Base-by-base conservation (phyloP, 805 yeast genomes). In the Tetrapisispora taiwanensis region DNA sequence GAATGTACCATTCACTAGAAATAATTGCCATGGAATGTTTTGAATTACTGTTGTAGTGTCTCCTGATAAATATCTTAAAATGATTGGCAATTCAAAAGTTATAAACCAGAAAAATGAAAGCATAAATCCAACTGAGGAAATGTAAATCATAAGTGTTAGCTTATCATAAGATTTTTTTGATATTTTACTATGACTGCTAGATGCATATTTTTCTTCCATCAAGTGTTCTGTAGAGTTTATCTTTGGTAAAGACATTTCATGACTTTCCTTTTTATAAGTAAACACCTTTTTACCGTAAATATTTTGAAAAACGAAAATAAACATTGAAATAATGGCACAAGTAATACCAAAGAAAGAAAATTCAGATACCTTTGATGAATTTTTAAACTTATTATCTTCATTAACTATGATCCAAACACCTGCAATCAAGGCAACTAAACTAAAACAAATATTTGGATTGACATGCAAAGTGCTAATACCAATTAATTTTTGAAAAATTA, bases 281-380 rank as follows among this genome's bases (percentile, higher is more conserved):
- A 87, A 75, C 33, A 88, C 78, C 50, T 78, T 81, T 64, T 88
- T 88, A 32, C 92, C 88, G 62, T 85, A 87, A 37, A 88, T 84
- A 58, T 87, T 87, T 57, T 87, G 95, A 2, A 79, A 75, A 5
- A 90, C 95, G 67, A 88, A 87, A 17, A 86, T 76, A 7, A 83
- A 59, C 40, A 89, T 74, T 4, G 92, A 78, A 27, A 77, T 47
- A 9, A 81, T 64, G 12, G 95, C 90, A 55, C 74, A 81, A 2
- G 74, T 27, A n/a, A 85, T 63, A 6, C 96, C 95, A 69, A 58
- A 20, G 2, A 56, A 45, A 4, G 59, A 55, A 38, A 43, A 50
- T 8, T 44, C 50, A 15, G 41, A 33, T 28, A 43, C 31, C 22
- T 39, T 28, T 28, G 30, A 39, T 12, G 41, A 31, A 36, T 19